phyloP scores from a whole-genome alignment of 768 basidiomycete species.

The Tylopilus sp. region DNA sequence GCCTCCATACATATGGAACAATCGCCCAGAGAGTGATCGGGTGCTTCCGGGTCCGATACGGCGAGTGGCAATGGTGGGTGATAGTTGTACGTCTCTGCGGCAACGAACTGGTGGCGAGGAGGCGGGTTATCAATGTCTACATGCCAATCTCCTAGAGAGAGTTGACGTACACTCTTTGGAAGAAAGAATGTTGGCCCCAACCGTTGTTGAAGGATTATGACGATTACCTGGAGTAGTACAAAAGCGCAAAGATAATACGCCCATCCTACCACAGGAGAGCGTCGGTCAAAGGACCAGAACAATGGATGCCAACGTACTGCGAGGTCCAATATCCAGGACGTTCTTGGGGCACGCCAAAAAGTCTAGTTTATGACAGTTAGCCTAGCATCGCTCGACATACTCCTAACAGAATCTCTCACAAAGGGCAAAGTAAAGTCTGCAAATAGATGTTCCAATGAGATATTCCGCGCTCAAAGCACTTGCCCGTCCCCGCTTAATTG shows the following conservation, averaged over 20 bases:
- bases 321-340: constrained; percentile 75
- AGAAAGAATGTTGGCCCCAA: constrained; percentile 86
- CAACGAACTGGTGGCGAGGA: constrained; percentile 45
- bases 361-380: constrained; percentile 46
- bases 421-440: constrained; percentile 64
- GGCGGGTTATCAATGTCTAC: background rate
- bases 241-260: constrained; percentile 55
- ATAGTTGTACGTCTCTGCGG: constrained; percentile 71
- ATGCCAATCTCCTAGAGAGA: background rate
- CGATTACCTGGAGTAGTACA: constrained; percentile 56
- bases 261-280: constrained; percentile 48
- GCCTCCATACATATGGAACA: constrained; percentile 94
- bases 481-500: constrained; percentile 63
- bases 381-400: background rate
- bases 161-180: constrained; percentile 52
- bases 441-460: constrained; percentile 70
- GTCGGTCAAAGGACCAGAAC: background rate
- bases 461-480: constrained; percentile 71
- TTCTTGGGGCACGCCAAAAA: constrained; percentile 82
- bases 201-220: constrained; percentile 69
- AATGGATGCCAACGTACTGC: constrained; percentile 44
- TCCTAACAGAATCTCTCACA: constrained; percentile 49
- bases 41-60: constrained; percentile 66
- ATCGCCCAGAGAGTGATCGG: constrained; percentile 75
- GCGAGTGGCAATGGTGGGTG: constrained; percentile 67